Evolutionary conservation across 75 land plant species (phyloP), one percentile per base, ranked within the genome.

Genomic region (Sequoia sempervirens): DNA sequence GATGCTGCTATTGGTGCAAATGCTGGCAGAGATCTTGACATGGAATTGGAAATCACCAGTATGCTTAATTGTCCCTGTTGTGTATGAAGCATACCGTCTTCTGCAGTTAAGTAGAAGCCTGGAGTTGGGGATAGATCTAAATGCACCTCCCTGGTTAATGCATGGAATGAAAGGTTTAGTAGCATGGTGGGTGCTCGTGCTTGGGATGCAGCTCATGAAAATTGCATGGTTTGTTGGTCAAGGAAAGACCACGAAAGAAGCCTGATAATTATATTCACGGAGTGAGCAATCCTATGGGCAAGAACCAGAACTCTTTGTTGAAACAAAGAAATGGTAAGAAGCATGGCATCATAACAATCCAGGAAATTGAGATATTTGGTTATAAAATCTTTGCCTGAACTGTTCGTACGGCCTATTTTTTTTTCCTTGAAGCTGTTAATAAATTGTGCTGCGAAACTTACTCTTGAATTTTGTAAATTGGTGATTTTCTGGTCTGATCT

Each of bases 31-130:
- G 87, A 84, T 89, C 84, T 86, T 94, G 79, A 89, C 90, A 30
- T 94, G 95, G 95, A 90, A 90, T 40, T 94, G 95, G 95, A 80
- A 82, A 53, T 94, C 95, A 34, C 93, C 95, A 0, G 93, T 92
- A 8, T 94, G 95, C 91, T 75, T 92, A 69, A 88, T 94, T 80
- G 86, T 92, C 8, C 95, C 95, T 0, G 80, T 94, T 37, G 90
- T 94, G 9, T 94, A 94, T 69, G 95, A 92, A 80, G 89, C 91
- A 41, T 94, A 94, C 82, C 83, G 95, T 43, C 80, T 94, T 14
- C 81, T 94, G 87, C 95, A 94, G 83, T 83, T 94, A n/a, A 88
- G 88, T 90, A 85, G 95, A 68, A 91, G 92, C 13, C 70, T 94
- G 87, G 91, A 88, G 69, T 83, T 94, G 58, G 89, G 88, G 15